These are phyloP conservation scores for Pouteria glomerata DNA, from an alignment of 148 eudicot species.

Conservation along the genomic window DNA sequence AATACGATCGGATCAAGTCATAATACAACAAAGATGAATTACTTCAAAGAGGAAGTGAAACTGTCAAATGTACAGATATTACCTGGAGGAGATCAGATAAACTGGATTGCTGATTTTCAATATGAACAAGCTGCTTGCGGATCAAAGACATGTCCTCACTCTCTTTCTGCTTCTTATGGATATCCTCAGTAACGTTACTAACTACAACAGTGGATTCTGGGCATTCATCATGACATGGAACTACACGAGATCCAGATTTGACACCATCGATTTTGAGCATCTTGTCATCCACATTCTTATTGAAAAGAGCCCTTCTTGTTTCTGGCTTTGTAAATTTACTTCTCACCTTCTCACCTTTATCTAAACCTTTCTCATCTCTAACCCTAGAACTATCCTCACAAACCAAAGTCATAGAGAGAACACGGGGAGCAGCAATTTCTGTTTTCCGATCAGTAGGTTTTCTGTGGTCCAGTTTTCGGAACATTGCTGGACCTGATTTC, in stretches of 20 bases:
- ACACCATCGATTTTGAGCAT: constrained; percentile 10
- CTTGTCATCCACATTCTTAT: constrained; percentile 23
- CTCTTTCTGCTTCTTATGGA: constrained; percentile 51
- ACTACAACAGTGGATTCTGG: constrained; percentile 36
- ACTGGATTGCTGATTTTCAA: constrained; percentile 80
- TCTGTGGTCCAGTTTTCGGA: constrained; percentile 54
- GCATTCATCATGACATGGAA: constrained; percentile 40
- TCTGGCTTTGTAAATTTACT: constrained; percentile 31
- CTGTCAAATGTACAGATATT: not conserved
- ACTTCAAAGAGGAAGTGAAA: not conserved
- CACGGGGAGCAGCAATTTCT: constrained; percentile 27
- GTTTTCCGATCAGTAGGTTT: constrained; percentile 39
- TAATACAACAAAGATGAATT: too few species aligned
- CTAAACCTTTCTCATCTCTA: constrained; percentile 19
- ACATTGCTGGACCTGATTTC: constrained; percentile 48
- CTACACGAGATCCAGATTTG: constrained; percentile 31
- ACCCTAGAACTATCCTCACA: constrained; percentile 20
- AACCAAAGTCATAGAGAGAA: constrained; percentile 24
- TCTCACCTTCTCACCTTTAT: constrained; percentile 20
- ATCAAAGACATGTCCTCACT: constrained; percentile 70
- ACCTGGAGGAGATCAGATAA: constrained; percentile 89
- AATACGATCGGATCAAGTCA: not conserved
- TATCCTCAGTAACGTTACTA: constrained; percentile 34
- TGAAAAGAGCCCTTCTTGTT: constrained; percentile 39
- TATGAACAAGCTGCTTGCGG: constrained; percentile 78